Base-by-base conservation (phyloP, 305 asterid genomes). In the Fraxinus albicans region DNA sequence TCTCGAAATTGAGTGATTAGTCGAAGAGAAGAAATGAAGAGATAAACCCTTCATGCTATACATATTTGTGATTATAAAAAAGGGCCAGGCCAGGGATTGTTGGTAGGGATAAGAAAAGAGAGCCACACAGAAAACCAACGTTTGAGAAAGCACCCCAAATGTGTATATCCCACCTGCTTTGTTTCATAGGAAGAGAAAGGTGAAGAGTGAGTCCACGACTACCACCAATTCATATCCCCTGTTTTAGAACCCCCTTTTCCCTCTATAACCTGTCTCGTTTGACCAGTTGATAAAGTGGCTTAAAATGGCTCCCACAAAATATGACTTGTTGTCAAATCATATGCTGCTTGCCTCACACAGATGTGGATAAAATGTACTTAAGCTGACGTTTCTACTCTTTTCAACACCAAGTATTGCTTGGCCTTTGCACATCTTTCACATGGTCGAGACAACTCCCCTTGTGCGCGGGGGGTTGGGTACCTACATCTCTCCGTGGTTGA, bases 41-140 rank as follows among this genome's bases (percentile, higher is more conserved):
- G 89, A 87, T 85, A 84, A 84, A 82, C 86, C 35, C 34, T 25
- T 10, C 84, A 69, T 73, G 80, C 40, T 79, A 70, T 83, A 79
- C 73, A 84, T 81, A 81, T 82, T 44, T 55, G 67, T 72, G 79
- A 76, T 79, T 44, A 82, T 60, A 75, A 83, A 38, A 76, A 76
- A 81, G 12, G 29, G 29, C 17, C 27, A 78, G 75, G 79, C 67
- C 21, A 38, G 86, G 77, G 10, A 60, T 80, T 81, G 89, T 79
- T 36, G 81, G 70, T 84, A 76, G 88, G 87, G 98, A 95, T 92
- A 92, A 94, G 97, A 79, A 89, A 95, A 92, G 97, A 95, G 92
- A 94, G 93, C 93, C 98, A 92, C 96, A 93, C 95, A 93, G 84
- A 90, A 81, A 88, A 90, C 84, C 81, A 90, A 88, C 88, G 92